These are phyloP conservation scores for Citrus hindsii DNA, from an alignment of 345 rosid genomes.

Conservation along the genomic window DNA sequence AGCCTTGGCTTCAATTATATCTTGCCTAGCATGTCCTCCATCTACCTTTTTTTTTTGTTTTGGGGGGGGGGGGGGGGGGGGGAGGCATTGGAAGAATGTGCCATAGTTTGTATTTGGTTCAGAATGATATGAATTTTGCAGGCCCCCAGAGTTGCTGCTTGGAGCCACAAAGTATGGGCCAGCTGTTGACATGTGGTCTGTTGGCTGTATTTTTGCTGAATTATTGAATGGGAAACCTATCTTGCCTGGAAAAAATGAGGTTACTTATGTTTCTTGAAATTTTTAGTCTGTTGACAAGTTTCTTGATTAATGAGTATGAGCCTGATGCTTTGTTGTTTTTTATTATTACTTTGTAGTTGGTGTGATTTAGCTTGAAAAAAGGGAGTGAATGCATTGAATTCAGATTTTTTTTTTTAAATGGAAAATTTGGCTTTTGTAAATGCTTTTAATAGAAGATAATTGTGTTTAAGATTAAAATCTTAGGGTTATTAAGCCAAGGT, in stretches of 20 bases:
- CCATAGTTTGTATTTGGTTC: background rate
- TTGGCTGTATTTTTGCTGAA: conserved; percentile 96
- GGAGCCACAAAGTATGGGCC: conserved; percentile 97
- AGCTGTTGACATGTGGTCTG: conserved; percentile 98
- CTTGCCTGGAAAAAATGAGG: conserved; percentile 94
- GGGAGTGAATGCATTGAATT: background rate
- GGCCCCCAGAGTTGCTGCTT: conserved; percentile 96
- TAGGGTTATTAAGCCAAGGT: background rate
- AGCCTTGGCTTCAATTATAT: background rate
- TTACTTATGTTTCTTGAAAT: conserved; percentile 11
- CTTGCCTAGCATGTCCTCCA: background rate
- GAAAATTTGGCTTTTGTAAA: background rate
- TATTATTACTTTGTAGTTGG: background rate
- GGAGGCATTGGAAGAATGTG: background rate
- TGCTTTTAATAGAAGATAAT: background rate
- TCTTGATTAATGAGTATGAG: background rate
- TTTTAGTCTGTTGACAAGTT: background rate
- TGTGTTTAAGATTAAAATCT: background rate
- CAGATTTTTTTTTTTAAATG: background rate
- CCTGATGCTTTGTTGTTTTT: background rate
- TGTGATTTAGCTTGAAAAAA: background rate
- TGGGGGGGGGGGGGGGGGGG: too few relatives aligned
- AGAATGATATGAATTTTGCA: conserved; percentile 20
- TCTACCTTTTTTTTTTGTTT: background rate
- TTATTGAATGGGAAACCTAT: conserved; percentile 89